These are phyloP conservation scores for Phytophthora idaei DNA, from an alignment of 352 stramenopile species.

Conservation along the genomic window DNA sequence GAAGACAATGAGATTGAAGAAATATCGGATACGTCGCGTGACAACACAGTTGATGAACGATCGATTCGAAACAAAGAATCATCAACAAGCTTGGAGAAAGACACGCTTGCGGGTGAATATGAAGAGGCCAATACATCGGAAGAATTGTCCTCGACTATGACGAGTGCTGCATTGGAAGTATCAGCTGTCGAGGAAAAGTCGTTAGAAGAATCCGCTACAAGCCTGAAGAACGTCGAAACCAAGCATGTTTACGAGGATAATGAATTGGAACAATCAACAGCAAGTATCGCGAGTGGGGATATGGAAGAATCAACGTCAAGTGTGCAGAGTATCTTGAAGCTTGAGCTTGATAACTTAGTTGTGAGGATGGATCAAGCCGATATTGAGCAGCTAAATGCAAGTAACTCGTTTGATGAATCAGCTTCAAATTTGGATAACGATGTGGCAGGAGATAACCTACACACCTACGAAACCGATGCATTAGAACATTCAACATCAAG, in stretches of 20 bases:
- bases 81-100: neutral
- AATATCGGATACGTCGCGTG: neutral
- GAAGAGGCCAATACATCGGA: slow-evolving; percentile 3
- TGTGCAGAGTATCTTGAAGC: neutral
- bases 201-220: slow-evolving; percentile 3
- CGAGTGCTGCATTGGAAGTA: neutral
- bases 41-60: slow-evolving; percentile 5
- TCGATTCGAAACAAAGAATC: neutral
- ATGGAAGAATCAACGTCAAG: slow-evolving; percentile 6
- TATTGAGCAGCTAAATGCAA: slow-evolving; percentile 2
- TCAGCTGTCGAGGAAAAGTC: neutral
- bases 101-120: neutral
- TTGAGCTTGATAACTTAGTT: neutral
- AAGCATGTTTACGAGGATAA: slow-evolving; percentile 1
- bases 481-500: too few relatives aligned
- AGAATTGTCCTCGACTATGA: slow-evolving; percentile 1
- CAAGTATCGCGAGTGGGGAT: neutral
- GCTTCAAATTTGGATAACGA: neutral
- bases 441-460: neutral
- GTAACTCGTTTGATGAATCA: neutral
- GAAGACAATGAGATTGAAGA: slow-evolving; percentile 1
- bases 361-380: neutral
- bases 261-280: slow-evolving; percentile 5
- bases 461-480: neutral
- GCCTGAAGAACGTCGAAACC: neutral